Conservation (phyloP, 257 asterid genomes). For the Capsicum rhomboideum region DNA sequence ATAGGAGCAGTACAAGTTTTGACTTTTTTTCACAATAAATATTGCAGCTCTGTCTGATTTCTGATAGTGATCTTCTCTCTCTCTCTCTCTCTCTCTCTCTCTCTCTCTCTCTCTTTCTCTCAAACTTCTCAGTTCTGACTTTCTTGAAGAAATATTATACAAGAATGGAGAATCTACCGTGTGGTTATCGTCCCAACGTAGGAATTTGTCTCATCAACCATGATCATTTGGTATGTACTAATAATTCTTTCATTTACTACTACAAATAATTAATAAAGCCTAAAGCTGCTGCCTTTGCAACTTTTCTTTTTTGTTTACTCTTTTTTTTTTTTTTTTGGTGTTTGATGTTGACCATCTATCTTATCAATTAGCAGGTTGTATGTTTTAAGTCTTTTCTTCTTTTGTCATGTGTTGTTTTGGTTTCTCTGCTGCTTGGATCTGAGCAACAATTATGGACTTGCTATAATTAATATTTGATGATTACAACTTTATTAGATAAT, state of each 20-base stretch:
- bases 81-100: neutral
- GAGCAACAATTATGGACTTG: neutral
- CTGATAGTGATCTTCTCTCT: neutral
- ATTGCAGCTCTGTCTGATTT: neutral
- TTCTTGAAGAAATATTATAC: neutral
- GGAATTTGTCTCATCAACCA: constrained; percentile 88
- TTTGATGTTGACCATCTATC: too few species aligned
- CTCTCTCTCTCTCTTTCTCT: neutral
- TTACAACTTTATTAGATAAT: neutral
- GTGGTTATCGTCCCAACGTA: constrained; percentile 98
- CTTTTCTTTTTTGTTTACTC: neutral
- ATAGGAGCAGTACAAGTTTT: neutral
- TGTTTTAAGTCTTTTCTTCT: neutral
- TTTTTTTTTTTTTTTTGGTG: neutral
- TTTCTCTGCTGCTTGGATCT: neutral
- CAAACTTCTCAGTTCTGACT: neutral
- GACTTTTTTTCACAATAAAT: neutral
- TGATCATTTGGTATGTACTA: constrained; percentile 45
- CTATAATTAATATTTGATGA: neutral
- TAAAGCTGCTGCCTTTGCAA: neutral
- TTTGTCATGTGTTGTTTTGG: neutral
- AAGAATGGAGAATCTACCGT: constrained; percentile 87
- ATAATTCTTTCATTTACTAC: neutral
- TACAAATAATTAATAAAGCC: neutral
- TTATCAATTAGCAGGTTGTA: neutral